Evolutionary conservation across 257 asterid genomes (phyloP).

Genomic region (Plantago elongata): DNA sequence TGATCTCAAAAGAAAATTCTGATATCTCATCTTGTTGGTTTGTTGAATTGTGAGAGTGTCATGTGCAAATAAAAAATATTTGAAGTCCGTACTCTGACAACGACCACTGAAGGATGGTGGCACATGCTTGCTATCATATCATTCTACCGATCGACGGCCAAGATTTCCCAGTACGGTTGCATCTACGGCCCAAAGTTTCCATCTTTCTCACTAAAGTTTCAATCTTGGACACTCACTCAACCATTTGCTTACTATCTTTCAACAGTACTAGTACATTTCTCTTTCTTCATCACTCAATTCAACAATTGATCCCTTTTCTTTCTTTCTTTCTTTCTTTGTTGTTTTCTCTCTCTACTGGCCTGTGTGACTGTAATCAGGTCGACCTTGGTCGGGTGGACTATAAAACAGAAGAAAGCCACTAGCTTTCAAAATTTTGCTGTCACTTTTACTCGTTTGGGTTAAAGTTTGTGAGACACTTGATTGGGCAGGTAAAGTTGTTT

Average conservation of each 20-base stretch:
- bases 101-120: constrained; percentile 94
- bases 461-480: constrained; percentile 29
- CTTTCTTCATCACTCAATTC: too few species aligned
- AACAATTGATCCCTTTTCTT: too few species aligned
- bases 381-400: constrained; percentile 66
- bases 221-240: constrained; percentile 27
- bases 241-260: constrained; percentile 28
- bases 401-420: constrained; percentile 29
- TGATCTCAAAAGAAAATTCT: background rate
- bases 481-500: constrained; percentile 21
- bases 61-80: constrained; percentile 37
- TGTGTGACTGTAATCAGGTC: constrained; percentile 66
- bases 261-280: constrained; percentile 21
- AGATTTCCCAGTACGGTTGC: constrained; percentile 47
- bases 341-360: constrained; percentile 25
- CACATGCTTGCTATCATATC: constrained; percentile 98
- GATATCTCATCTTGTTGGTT: constrained; percentile 18
- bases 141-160: constrained; percentile 37
- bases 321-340: constrained; percentile 16
- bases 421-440: constrained; percentile 19
- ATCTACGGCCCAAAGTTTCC: constrained; percentile 34
- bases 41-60: too few species aligned
- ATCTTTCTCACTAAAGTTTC: constrained; percentile 23
- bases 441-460: constrained; percentile 8
- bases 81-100: constrained; percentile 88